phyloP scores from a whole-genome alignment of 2,329 filamentous ascomycete genomes.

The Penicillium frequentans region DNA sequence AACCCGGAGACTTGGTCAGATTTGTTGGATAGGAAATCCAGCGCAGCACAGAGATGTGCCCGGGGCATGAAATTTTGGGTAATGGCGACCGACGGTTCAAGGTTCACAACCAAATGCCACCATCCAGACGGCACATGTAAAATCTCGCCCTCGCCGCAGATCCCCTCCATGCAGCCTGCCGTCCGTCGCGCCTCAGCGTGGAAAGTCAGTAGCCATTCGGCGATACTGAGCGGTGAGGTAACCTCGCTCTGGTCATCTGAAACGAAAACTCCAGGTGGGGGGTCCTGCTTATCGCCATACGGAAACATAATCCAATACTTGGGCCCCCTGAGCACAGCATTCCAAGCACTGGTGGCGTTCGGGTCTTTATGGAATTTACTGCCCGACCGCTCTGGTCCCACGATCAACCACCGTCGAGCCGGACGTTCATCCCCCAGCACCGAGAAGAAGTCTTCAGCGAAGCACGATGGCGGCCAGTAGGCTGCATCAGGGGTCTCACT shows the following conservation, averaged over 20 bases:
- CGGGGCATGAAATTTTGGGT: conserved; percentile 93
- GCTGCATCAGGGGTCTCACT: conserved; percentile 48
- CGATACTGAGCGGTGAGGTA: conserved; percentile 88
- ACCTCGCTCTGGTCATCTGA: conserved; percentile 89
- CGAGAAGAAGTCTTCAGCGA: conserved; percentile 82
- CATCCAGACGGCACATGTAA: conserved; percentile 91
- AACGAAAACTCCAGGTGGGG: conserved; percentile 86
- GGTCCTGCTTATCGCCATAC: conserved; percentile 59
- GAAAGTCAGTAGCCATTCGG: conserved; percentile 93
- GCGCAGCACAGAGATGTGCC: conserved; percentile 69
- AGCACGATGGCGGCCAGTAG: conserved; percentile 82
- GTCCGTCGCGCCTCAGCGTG: conserved; percentile 76
- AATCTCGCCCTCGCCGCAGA: conserved; percentile 81
- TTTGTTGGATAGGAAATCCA: conserved; percentile 79
- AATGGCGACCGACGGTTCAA: conserved; percentile 79
- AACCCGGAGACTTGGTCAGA: conserved; percentile 88
- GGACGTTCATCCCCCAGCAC: conserved; percentile 76
- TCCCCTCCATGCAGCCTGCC: conserved; percentile 78
- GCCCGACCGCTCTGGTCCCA: conserved; percentile 82
- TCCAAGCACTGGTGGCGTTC: conserved; percentile 78
- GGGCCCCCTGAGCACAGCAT: conserved; percentile 81
- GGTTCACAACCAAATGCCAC: conserved; percentile 95
- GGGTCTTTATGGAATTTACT: conserved; percentile 91
- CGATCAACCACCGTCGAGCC: conserved; percentile 88
- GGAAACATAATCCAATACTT: conserved; percentile 99